Percentiles rank a stretch among this genome's conserved stretches.
phyloP scores from a whole-genome alignment of 495 filamentous ascomycete species.

The Annulohypoxylon nitens region DNA sequence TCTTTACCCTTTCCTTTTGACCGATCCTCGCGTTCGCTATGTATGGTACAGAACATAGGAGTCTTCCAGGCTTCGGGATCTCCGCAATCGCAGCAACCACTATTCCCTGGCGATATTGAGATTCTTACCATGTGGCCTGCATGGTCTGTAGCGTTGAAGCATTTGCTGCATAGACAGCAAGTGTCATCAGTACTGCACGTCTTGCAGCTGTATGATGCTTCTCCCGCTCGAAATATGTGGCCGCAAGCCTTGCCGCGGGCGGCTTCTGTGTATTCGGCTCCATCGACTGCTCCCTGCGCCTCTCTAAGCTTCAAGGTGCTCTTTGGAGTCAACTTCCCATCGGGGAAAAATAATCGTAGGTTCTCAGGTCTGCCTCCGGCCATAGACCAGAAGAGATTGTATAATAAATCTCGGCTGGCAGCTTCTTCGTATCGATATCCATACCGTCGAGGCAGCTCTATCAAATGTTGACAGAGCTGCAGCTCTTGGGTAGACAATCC shows the following conservation, averaged over 20 bases:
- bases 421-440: constrained; percentile 77
- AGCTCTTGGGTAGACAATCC: constrained; percentile 78
- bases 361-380: constrained; percentile 78
- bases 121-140: constrained; percentile 92
- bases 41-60: constrained; percentile 93
- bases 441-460: constrained; percentile 75
- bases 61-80: constrained; percentile 92
- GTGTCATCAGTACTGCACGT: constrained; percentile 92
- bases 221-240: constrained; percentile 93
- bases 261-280: constrained; percentile 92
- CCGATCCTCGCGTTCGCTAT: constrained; percentile 72
- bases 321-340: constrained; percentile 68
- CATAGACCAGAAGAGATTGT: constrained; percentile 87
- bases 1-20: constrained; percentile 76
- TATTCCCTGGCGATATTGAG: constrained; percentile 86
- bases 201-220: constrained; percentile 92
- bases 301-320: constrained; percentile 80
- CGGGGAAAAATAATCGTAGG: constrained; percentile 81
- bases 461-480: constrained; percentile 80
- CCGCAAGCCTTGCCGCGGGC: constrained; percentile 96
- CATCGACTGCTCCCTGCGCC: constrained; percentile 92
- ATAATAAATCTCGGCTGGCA: constrained; percentile 76
- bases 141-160: constrained; percentile 96
- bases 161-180: constrained; percentile 87
- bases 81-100: constrained; percentile 96